Percentiles rank a stretch among this genome's conserved stretches.
These are phyloP conservation scores for Backusella parvicylindrica DNA, from an alignment of 192 early-diverging fungal species.

Conservation along the genomic window DNA sequence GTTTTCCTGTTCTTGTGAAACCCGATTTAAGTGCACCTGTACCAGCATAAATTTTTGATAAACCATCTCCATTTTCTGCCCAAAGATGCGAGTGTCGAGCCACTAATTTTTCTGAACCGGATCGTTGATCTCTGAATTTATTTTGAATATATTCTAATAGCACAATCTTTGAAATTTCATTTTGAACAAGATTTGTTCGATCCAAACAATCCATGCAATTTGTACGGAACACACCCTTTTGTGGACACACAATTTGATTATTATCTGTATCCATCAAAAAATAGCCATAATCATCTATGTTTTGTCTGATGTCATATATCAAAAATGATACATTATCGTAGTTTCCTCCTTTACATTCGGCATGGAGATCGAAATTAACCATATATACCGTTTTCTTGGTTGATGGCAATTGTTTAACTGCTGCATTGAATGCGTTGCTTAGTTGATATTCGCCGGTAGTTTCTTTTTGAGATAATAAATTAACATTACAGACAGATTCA, in stretches of 20 bases:
- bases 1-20: constrained; percentile 86
- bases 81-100: constrained; percentile 62
- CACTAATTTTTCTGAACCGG: constrained; percentile 24
- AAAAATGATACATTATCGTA: constrained; percentile 70
- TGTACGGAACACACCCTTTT: constrained; percentile 83
- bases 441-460: constrained; percentile 67
- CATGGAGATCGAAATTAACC: constrained; percentile 83
- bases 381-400: constrained; percentile 53
- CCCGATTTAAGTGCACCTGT: constrained; percentile 94
- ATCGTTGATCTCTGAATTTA: constrained; percentile 25
- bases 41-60: constrained; percentile 93
- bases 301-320: constrained; percentile 45
- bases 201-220: constrained; percentile 90
- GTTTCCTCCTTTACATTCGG: constrained; percentile 70
- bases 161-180: constrained; percentile 56
- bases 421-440: constrained; percentile 59
- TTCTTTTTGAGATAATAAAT: constrained; percentile 71
- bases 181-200: constrained; percentile 93
- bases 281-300: constrained; percentile 62
- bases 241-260: constrained; percentile 55
- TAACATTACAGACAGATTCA: constrained; percentile 69
- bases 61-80: constrained; percentile 87
- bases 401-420: constrained; percentile 41
- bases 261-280: constrained; percentile 64
- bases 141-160: constrained; percentile 43